Conservation (phyloP, 2,329 filamentous ascomycete genomes). For the Polytolypa hystricis region DNA sequence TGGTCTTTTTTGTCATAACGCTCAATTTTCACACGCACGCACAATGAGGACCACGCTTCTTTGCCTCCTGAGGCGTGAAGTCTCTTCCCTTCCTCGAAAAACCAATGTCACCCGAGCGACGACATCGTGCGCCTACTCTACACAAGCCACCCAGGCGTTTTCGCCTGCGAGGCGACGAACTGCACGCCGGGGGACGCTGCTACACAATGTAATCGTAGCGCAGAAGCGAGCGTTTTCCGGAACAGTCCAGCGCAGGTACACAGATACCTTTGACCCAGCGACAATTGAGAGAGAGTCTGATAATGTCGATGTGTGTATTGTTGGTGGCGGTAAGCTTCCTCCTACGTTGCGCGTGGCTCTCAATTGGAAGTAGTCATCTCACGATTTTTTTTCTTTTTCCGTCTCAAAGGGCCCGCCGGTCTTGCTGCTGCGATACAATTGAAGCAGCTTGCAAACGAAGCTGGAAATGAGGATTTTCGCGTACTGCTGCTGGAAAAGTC, state of each 20-base stretch:
- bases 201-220: neutral
- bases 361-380: neutral
- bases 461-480: slow-evolving; percentile 89
- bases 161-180: slow-evolving; percentile 14
- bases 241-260: slow-evolving; percentile 29
- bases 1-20: too few relatives aligned
- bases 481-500: slow-evolving; percentile 92
- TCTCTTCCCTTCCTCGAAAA: slow-evolving; percentile 21
- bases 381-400: slow-evolving; percentile 7
- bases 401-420: slow-evolving; percentile 62
- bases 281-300: slow-evolving; percentile 78
- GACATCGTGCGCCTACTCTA: slow-evolving; percentile 8
- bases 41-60: slow-evolving; percentile 1
- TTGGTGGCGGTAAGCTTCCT: slow-evolving; percentile 60
- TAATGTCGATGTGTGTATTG: slow-evolving; percentile 90
- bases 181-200: slow-evolving; percentile 2
- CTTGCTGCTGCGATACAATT: slow-evolving; percentile 85
- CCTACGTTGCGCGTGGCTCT: neutral
- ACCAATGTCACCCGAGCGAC: slow-evolving; percentile 10
- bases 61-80: slow-evolving; percentile 30
- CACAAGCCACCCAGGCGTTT: slow-evolving; percentile 4
- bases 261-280: slow-evolving; percentile 49
- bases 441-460: slow-evolving; percentile 90
- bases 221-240: slow-evolving; percentile 37
- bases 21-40: too few relatives aligned